These are phyloP conservation scores for Phyllosticta capitalensis DNA, from an alignment of 2,329 filamentous ascomycete genomes.

Conservation along the genomic window DNA sequence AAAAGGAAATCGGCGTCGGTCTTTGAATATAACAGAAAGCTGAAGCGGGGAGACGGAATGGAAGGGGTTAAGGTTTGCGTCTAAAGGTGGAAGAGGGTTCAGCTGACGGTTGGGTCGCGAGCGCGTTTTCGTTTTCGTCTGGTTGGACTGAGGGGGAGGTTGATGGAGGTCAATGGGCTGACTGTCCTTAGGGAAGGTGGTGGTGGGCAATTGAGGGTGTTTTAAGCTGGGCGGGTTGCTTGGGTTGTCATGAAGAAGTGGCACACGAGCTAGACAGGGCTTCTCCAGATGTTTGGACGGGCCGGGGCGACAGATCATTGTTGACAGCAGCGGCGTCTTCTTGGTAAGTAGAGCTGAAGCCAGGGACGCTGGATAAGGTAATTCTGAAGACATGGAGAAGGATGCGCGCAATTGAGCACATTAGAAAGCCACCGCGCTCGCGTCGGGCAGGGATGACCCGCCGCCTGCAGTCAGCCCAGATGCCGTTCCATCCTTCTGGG, in stretches of 20 bases:
- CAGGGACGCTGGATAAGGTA: neutral
- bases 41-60: neutral
- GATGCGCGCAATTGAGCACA: slow-evolving; percentile 12
- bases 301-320: neutral
- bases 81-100: neutral
- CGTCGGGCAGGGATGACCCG: neutral
- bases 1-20: neutral
- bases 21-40: neutral
- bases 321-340: neutral
- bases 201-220: neutral
- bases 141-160: neutral
- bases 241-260: neutral
- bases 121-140: neutral
- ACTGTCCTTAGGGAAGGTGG: neutral
- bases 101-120: neutral
- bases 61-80: neutral
- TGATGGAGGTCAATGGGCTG: neutral
- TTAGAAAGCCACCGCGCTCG: slow-evolving; percentile 4
- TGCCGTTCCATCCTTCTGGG: neutral
- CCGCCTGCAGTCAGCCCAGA: neutral
- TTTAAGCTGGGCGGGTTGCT: neutral
- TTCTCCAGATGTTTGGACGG: slow-evolving; percentile 1
- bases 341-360: neutral
- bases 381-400: neutral
- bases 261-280: neutral